phyloP scores from a whole-genome alignment of 768 basidiomycete species.

The Austroboletus eburneus region DNA sequence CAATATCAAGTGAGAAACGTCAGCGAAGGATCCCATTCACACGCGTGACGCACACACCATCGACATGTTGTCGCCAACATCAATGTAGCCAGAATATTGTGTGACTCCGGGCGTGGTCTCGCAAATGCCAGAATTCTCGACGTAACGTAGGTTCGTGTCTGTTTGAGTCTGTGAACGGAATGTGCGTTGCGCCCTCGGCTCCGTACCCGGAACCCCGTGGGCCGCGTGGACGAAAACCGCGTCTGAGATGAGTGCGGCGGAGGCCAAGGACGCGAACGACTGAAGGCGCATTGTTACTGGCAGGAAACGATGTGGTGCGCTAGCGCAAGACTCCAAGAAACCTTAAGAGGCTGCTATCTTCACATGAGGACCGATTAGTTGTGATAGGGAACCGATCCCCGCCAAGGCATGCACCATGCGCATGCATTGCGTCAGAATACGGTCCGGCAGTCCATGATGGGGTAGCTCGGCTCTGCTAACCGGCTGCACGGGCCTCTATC shows the following conservation, averaged over 20 bases:
- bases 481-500: no score
- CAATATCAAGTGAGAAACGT: not conserved
- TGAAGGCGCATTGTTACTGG: slow-evolving; percentile 14
- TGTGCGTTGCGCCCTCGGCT: not conserved
- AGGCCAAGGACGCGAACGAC: not conserved
- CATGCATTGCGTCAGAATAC: no score
- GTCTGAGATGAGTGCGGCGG: not conserved
- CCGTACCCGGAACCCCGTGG: no score
- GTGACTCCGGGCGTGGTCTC: slow-evolving; percentile 60
- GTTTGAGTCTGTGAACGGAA: slow-evolving; percentile 18
- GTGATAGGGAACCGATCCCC: no score
- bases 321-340: no score
- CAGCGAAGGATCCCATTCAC: not conserved
- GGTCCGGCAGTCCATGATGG: no score
- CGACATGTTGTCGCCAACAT: slow-evolving; percentile 54
- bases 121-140: slow-evolving; percentile 57
- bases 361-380: no score
- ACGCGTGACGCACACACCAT: slow-evolving; percentile 39
- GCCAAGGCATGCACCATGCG: no score
- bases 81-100: slow-evolving; percentile 60
- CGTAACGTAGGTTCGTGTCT: slow-evolving; percentile 40
- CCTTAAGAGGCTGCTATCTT: no score
- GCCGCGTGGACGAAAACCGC: not conserved
- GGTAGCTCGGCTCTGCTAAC: no score
- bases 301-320: no score